Evolutionary conservation across 1,284 basidiomycete species (phyloP).

Genomic region (Sanghuangporus sanghuang): DNA sequence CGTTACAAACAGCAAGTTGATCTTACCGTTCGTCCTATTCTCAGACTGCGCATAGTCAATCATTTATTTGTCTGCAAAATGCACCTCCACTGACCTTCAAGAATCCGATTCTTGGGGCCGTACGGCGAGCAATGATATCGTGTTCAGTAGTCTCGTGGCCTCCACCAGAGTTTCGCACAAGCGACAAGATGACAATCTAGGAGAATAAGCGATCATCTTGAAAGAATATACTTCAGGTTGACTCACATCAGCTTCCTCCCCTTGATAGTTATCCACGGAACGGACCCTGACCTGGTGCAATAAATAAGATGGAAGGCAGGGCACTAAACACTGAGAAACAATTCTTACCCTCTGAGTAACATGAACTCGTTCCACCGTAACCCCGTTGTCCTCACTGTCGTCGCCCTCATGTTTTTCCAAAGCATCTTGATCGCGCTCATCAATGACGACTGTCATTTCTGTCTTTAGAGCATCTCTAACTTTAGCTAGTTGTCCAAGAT

Average conservation of each 20-base stretch:
- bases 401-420: constrained; percentile 47
- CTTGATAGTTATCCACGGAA: constrained; percentile 77
- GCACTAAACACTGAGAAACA: constrained; percentile 1
- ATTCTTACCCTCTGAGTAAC: constrained; percentile 42
- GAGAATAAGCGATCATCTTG: not conserved
- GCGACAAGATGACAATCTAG: constrained; percentile 62
- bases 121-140: constrained; percentile 22
- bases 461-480: constrained; percentile 45
- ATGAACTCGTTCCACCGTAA: constrained; percentile 40
- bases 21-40: constrained; percentile 51
- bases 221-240: not conserved
- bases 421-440: constrained; percentile 61
- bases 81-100: constrained; percentile 41
- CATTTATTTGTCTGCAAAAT: not conserved
- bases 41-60: constrained; percentile 35
- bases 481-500: constrained; percentile 64
- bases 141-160: constrained; percentile 29
- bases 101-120: constrained; percentile 57
- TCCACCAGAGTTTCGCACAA: constrained; percentile 62
- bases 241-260: constrained; percentile 53
- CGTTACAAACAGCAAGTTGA: not conserved
- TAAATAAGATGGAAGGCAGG: not conserved
- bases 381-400: constrained; percentile 28
- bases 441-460: constrained; percentile 56
- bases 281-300: constrained; percentile 50